A percentile compares a stretch with the other conserved stretches of the same genome.
These are phyloP conservation scores for Neoboletus magnificus DNA, from an alignment of 768 basidiomycete species.

Conservation along the genomic window DNA sequence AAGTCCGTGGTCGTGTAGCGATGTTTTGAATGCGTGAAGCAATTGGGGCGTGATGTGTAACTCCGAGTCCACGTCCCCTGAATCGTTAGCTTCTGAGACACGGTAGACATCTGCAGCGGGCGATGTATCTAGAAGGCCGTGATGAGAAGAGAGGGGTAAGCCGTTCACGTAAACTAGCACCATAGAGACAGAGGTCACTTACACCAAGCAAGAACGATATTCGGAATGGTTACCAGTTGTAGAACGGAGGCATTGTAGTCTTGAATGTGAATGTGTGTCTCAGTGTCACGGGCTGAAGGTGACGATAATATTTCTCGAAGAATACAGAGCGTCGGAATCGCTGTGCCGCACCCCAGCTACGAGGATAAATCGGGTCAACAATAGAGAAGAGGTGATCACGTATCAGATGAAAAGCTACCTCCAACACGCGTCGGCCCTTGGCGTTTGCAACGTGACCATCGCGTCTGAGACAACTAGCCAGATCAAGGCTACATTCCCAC, in stretches of 20 bases:
- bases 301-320: slow-evolving; percentile 57
- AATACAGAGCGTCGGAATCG: slow-evolving; percentile 75
- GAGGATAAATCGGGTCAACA: background rate
- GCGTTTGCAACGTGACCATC: slow-evolving; percentile 25
- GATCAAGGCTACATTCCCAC: slow-evolving; percentile 93
- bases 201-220: slow-evolving; percentile 82
- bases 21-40: slow-evolving; percentile 57
- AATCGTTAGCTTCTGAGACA: slow-evolving; percentile 22
- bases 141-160: background rate
- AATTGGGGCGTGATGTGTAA: slow-evolving; percentile 65
- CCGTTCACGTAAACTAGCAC: background rate
- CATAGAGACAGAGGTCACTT: slow-evolving; percentile 29
- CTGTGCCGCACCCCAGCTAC: slow-evolving; percentile 93
- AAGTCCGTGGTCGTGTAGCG: slow-evolving; percentile 54
- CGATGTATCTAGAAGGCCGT: slow-evolving; percentile 52
- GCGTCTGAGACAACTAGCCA: slow-evolving; percentile 62
- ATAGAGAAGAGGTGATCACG: background rate
- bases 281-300: slow-evolving; percentile 9
- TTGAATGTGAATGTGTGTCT: slow-evolving; percentile 73
- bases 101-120: slow-evolving; percentile 51
- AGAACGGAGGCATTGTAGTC: slow-evolving; percentile 88
- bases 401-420: slow-evolving; percentile 44
- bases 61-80: slow-evolving; percentile 40
- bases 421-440: slow-evolving; percentile 59
- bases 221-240: slow-evolving; percentile 75